A percentile compares a stretch with the other conserved stretches of the same genome.
Conservation (phyloP, 1,284 basidiomycete species). For the Malassezia caprae region DNA sequence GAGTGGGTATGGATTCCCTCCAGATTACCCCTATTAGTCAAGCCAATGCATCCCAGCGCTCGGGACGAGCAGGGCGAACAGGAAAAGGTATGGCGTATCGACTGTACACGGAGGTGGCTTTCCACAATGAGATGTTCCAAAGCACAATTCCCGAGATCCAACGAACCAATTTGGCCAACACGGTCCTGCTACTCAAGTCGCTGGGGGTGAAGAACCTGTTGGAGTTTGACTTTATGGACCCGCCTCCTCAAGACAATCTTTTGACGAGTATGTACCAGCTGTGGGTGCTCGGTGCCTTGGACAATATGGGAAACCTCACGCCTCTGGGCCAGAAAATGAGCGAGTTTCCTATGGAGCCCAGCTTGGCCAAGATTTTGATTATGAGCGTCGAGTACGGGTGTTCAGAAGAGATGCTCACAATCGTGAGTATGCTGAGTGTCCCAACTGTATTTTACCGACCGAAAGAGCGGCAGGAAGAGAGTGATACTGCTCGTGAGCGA, state of each 20-base stretch:
- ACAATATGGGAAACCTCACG: conserved; percentile 94
- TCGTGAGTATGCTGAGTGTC: conserved; percentile 96
- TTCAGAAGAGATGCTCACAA: conserved; percentile 89
- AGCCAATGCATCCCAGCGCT: conserved; percentile 89
- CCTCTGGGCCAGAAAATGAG: conserved; percentile 88
- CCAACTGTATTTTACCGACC: conserved; percentile 86
- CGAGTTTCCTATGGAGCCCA: conserved; percentile 70
- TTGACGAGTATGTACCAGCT: conserved; percentile 95
- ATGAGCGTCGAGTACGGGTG: conserved; percentile 86
- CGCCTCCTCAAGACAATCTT: conserved; percentile 58
- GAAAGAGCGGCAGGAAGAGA: conserved; percentile 87
- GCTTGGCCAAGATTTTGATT: conserved; percentile 96
- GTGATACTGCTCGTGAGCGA: conserved; percentile 90
- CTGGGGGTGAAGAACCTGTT: conserved; percentile 88
- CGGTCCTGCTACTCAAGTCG: conserved; percentile 85
- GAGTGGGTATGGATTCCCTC: conserved; percentile 96
- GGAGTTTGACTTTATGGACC: conserved; percentile 98
- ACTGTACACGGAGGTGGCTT: conserved; percentile 92
- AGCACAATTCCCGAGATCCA: conserved; percentile 98
- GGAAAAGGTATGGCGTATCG: conserved; percentile 80
- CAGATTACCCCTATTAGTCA: conserved; percentile 94
- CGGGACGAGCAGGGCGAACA: conserved; percentile 89
- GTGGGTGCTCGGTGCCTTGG: conserved; percentile 93
- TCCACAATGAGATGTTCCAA: conserved; percentile 85
- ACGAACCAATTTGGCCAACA: conserved; percentile 91